These are phyloP conservation scores for Umbelopsis vinacea DNA, from an alignment of 192 early-diverging fungal genomes.

Conservation along the genomic window DNA sequence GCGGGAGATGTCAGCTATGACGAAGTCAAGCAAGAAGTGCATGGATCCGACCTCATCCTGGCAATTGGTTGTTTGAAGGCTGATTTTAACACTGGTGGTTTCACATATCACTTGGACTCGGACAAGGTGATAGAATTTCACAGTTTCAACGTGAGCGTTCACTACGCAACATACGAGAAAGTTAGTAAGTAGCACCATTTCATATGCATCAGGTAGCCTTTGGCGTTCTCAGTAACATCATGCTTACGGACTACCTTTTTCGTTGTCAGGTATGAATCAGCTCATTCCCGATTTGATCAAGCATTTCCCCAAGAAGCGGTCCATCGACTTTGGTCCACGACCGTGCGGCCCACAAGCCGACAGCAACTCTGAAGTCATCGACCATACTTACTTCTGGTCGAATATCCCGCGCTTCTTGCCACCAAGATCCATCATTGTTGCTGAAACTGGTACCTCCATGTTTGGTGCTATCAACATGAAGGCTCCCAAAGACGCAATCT, in stretches of 20 bases:
- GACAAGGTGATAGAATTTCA: constrained; percentile 46
- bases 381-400: constrained; percentile 50
- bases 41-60: constrained; percentile 43
- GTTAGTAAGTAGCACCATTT: constrained; percentile 36
- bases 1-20: constrained; percentile 42
- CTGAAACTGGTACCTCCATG: constrained; percentile 51
- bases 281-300: background rate
- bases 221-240: background rate
- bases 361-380: constrained; percentile 25
- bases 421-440: constrained; percentile 38
- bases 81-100: constrained; percentile 59
- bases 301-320: background rate
- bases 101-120: constrained; percentile 44
- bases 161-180: constrained; percentile 43
- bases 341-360: background rate
- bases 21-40: constrained; percentile 41
- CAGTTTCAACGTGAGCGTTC: constrained; percentile 41
- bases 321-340: background rate
- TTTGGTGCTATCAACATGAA: constrained; percentile 47
- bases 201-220: background rate
- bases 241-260: background rate
- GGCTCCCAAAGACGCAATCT: constrained; percentile 39
- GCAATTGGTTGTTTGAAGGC: constrained; percentile 48
- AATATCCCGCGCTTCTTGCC: constrained; percentile 40
- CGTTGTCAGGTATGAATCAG: background rate